Evolutionary conservation across 805 yeast genomes (phyloP).

Genomic region (Nakazawaea ishiwadae): DNA sequence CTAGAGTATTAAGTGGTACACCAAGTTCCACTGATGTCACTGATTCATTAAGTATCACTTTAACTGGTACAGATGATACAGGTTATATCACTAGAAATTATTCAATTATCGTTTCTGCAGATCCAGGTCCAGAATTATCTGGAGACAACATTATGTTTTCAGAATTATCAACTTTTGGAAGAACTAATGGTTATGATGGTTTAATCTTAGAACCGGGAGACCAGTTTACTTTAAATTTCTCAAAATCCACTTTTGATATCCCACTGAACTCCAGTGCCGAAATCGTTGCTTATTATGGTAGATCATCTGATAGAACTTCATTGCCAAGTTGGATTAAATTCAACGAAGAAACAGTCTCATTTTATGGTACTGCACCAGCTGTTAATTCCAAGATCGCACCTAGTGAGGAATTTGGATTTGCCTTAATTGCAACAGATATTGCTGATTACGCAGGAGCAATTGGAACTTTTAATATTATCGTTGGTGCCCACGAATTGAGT

Average conservation of each 20-base stretch:
- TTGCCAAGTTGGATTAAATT: slow-evolving; percentile 88
- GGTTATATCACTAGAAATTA: slow-evolving; percentile 50
- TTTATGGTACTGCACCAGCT: slow-evolving; percentile 84
- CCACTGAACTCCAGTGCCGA: slow-evolving; percentile 36
- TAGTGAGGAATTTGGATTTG: slow-evolving; percentile 62
- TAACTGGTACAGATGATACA: slow-evolving; percentile 60
- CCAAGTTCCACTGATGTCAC: slow-evolving; percentile 46
- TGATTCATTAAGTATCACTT: slow-evolving; percentile 41
- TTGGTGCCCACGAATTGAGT: slow-evolving; percentile 85
- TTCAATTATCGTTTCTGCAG: slow-evolving; percentile 53
- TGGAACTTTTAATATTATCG: slow-evolving; percentile 64
- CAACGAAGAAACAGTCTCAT: slow-evolving; percentile 55
- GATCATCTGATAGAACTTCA: slow-evolving; percentile 78
- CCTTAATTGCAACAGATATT: slow-evolving; percentile 76
- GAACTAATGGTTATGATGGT: slow-evolving; percentile 72
- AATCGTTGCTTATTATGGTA: slow-evolving; percentile 71
- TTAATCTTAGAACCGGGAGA: slow-evolving; percentile 70
- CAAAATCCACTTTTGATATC: slow-evolving; percentile 51
- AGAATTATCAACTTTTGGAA: slow-evolving; percentile 60
- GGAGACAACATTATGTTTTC: slow-evolving; percentile 38
- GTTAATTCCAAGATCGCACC: slow-evolving; percentile 89
- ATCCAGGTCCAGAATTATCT: slow-evolving; percentile 48
- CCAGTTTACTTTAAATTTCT: slow-evolving; percentile 60
- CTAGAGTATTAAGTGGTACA: slow-evolving; percentile 66
- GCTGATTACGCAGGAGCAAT: slow-evolving; percentile 68